Evolutionary conservation across 345 rosid genomes (phyloP).

Genomic region (Cochlearia excelsa): DNA sequence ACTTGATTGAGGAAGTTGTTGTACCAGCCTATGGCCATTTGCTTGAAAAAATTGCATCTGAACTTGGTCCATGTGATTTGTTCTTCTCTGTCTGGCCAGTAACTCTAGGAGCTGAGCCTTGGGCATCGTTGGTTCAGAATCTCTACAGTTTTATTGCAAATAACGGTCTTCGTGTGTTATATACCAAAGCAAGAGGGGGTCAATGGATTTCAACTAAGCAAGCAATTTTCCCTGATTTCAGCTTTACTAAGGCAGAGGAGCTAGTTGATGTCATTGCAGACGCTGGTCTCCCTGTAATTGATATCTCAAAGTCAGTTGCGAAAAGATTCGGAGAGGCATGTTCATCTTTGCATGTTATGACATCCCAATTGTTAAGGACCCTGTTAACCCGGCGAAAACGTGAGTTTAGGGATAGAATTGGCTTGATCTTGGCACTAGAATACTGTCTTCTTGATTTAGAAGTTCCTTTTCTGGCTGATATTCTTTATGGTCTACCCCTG

Average conservation of each 20-base stretch:
- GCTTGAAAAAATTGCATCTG: slow-evolving; percentile 81
- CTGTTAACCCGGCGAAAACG: slow-evolving; percentile 72
- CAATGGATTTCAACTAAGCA: slow-evolving; percentile 92
- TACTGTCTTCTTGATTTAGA: slow-evolving; percentile 79
- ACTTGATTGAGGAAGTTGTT: slow-evolving; percentile 71
- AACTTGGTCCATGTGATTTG: slow-evolving; percentile 75
- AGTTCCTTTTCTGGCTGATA: slow-evolving; percentile 46
- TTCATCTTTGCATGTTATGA: slow-evolving; percentile 68
- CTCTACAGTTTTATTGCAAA: slow-evolving; percentile 66
- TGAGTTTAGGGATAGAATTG: slow-evolving; percentile 57
- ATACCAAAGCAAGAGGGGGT: slow-evolving; percentile 88
- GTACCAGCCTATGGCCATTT: slow-evolving; percentile 89
- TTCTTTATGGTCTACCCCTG: slow-evolving; percentile 72
- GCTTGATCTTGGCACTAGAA: slow-evolving; percentile 70
- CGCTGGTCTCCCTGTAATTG: slow-evolving; percentile 76
- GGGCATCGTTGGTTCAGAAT: slow-evolving; percentile 81
- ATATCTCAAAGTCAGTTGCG: slow-evolving; percentile 58
- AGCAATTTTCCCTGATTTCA: slow-evolving; percentile 84
- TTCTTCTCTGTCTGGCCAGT: slow-evolving; percentile 90
- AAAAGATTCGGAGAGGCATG: slow-evolving; percentile 70
- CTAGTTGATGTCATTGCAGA: slow-evolving; percentile 73
- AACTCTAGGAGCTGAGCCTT: slow-evolving; percentile 63
- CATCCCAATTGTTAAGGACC: slow-evolving; percentile 69
- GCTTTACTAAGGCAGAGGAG: slow-evolving; percentile 60
- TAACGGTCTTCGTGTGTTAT: slow-evolving; percentile 64